phyloP scores from a whole-genome alignment of 192 early-diverging fungal species.

The Pilaira anomala region DNA sequence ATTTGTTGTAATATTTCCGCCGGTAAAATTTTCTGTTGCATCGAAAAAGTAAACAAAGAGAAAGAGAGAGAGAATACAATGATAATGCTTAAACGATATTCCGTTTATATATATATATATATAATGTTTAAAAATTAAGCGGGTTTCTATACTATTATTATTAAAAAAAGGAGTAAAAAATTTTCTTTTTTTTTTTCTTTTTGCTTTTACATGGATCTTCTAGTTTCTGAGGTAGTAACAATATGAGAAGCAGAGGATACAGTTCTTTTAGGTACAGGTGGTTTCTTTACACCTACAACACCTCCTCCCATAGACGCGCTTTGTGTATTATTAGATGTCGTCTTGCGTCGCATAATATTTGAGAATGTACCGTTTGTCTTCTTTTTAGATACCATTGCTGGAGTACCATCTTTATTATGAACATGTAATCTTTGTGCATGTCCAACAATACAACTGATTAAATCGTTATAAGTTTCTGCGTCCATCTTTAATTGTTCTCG shows the following conservation, averaged over 20 bases:
- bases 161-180: no score
- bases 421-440: conserved; percentile 45
- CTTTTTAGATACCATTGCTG: conserved; percentile 36
- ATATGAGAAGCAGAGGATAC: conserved; percentile 7
- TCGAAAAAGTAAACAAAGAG: no score
- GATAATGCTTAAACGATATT: no score
- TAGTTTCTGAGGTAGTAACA: conserved; percentile 8
- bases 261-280: conserved; percentile 2
- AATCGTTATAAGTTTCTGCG: conserved; percentile 57
- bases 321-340: background rate
- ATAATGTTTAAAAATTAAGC: no score
- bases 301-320: conserved; percentile 37
- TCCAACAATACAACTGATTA: conserved; percentile 57
- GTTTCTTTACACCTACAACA: conserved; percentile 30
- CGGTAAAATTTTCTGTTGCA: background rate
- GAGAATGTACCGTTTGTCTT: conserved; percentile 13
- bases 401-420: conserved; percentile 31
- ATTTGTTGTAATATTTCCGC: conserved; percentile 9
- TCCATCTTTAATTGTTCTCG: conserved; percentile 61
- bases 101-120: no score
- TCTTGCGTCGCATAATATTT: conserved; percentile 18
- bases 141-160: no score
- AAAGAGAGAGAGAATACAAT: no score
- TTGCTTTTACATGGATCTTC: conserved; percentile 23
- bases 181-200: no score